Evolutionary conservation across 2,329 filamentous ascomycete genomes (phyloP), one percentile per base, ranked within the genome.

Genomic region (Orbilia brochopaga): DNA sequence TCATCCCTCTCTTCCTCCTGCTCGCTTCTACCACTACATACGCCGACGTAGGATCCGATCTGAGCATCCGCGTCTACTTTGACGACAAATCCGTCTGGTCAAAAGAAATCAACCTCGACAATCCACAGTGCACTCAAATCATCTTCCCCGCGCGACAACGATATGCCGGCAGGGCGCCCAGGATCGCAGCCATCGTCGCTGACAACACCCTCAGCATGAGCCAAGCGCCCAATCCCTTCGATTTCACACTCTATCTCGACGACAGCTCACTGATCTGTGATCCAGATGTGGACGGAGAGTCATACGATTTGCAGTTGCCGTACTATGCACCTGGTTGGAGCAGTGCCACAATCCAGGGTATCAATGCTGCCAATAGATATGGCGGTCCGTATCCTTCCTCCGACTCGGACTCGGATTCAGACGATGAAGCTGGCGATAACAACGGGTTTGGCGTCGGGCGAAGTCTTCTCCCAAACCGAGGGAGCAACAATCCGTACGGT

Each of bases 61-160:
- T 63, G 32, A 46, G 24, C 52, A 44, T 69, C n/a, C 50, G 58
- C 46, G 19, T 69, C 57, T 69, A 58, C 46, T 69, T 69, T 27
- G 58, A 35, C 17, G 59, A 70, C 44, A 51, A 59, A n/a, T 50
- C 65, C 13, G 48, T 70, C 46, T 51, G 17, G 5, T 24, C 44
- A 10, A 35, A 51, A 27, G 21, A 37, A 13, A 35, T 63, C 1
- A 23, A 48, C 27, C 24, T 35, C n/a, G 48, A 37, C 24, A 15
- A 46, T 1, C 24, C 58, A 13, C 19, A 32, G 19, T 69, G 65
- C 30, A 53, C 13, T 23, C 46, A 46, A 7, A 54, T 69, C 37
- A 51, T 54, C 35, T 69, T 69, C 44, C 64, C 51, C 1, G 2
- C 48, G 27, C 46, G 46, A 6, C 57, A 65, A 48, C 46, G 46